Base-by-base conservation (phyloP, 164 flowering plant species). In the Tetracentron sinense region DNA sequence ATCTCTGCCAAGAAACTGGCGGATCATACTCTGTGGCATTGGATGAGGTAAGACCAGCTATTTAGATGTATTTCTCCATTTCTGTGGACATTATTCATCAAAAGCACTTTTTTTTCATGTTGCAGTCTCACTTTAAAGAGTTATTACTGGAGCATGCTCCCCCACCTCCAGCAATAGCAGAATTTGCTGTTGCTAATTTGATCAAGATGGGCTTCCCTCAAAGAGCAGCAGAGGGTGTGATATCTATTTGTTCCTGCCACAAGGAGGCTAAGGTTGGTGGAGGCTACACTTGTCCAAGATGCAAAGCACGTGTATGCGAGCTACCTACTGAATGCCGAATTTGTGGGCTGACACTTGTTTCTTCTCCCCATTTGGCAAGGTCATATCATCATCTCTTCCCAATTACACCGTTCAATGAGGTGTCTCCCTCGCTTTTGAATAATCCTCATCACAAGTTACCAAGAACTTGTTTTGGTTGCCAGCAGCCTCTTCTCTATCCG, bases 201-300 rank as follows among this genome's bases (percentile, higher is more conserved):
- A 86, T 94, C 42, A 91, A 82, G 78, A 94, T 91, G 98, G 98
- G 97, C 7, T 94, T 94, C 69, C 98, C 98, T 0, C 98, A 91
- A 75, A 81, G 96, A 76, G 95, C 89, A 53, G 96, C 93, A 29
- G 98, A 94, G 75, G 87, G 88, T 66, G 86, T 86, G 28, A 71
- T 91, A 22, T 82, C 97, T 42, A 87, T 94, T n/a, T 91, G 98
- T 74, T 78, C 91, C 27, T 94, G 97, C 65, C 98, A 94, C 68
- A 86, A 82, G 78, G 95, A 87, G 80, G 89, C 89, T 62, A 90
- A 89, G 65, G 78, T 77, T 72, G 98, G 95, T 69, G 97, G 89
- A 46, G 97, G 95, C 16, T 94, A 86, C 76, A 94, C 86, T 53
- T 91, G 97, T 78, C 97, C 98, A 49, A 82, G 96, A 77, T 94